Evolutionary conservation across 768 basidiomycete species (phyloP).

Genomic region (Cyclocybe cylindracea): DNA sequence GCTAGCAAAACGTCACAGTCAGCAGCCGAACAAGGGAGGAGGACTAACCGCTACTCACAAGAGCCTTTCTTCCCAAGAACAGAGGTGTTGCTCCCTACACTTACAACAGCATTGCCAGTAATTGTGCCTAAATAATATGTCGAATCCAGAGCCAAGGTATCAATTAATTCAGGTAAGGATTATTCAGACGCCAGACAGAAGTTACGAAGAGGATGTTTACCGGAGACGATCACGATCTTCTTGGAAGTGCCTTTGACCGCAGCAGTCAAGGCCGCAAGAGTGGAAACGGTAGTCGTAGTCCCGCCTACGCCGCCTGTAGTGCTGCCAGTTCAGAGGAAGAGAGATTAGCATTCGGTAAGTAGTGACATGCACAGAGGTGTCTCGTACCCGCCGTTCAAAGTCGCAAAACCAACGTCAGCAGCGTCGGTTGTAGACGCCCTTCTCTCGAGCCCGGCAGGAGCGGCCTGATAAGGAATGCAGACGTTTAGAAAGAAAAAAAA

Average conservation of each 20-base stretch:
- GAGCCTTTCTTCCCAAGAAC: constrained; percentile 41
- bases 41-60: constrained; percentile 23
- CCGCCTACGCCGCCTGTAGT: constrained; percentile 48
- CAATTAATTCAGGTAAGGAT: not conserved
- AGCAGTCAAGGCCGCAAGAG: constrained; percentile 38
- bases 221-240: constrained; percentile 47
- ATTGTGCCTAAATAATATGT: constrained; percentile 33
- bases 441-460: constrained; percentile 20
- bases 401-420: constrained; percentile 40
- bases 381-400: constrained; percentile 34
- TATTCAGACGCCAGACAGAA: not conserved
- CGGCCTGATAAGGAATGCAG: constrained; percentile 11
- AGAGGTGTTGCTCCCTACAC: constrained; percentile 45
- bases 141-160: not conserved
- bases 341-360: not conserved
- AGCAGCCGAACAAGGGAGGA: not conserved
- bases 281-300: constrained; percentile 41
- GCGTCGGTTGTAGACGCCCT: constrained; percentile 38
- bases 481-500: not conserved
- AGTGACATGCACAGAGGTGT: too few relatives aligned
- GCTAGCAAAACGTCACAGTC: constrained; percentile 20
- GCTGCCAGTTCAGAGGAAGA: constrained; percentile 19
- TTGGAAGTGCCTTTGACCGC: constrained; percentile 42
- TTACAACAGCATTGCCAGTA: constrained; percentile 43
- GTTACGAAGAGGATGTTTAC: constrained; percentile 15